A percentile compares a stretch with the other conserved stretches of the same genome.
These are phyloP conservation scores for Cardamine resedifolia DNA, from an alignment of 345 rosid genomes.

Conservation along the genomic window DNA sequence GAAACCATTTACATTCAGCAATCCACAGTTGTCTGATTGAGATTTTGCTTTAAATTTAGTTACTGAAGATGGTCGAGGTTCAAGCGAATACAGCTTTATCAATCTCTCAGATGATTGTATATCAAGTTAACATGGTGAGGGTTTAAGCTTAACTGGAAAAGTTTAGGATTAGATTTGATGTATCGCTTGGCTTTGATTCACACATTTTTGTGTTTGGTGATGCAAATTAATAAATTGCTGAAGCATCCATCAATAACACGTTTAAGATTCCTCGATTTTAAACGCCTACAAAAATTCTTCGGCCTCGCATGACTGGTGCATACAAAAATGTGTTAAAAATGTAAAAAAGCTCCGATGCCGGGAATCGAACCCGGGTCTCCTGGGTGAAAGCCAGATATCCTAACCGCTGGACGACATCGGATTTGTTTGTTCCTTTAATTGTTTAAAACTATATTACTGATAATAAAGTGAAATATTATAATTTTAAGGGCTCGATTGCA, in stretches of 20 bases:
- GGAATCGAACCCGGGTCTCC: constrained; percentile 98
- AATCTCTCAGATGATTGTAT: background rate
- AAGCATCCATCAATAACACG: background rate
- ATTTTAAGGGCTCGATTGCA: background rate
- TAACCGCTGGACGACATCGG: constrained; percentile 98
- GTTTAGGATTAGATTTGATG: background rate
- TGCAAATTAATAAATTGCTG: background rate
- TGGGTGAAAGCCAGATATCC: constrained; percentile 99
- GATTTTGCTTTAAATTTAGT: constrained; percentile 2
- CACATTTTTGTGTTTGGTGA: background rate
- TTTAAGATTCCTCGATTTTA: background rate
- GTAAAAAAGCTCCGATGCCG: constrained; percentile 66
- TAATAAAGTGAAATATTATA: background rate
- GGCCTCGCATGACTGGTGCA: background rate
- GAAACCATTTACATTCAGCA: constrained; percentile 20
- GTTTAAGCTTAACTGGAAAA: background rate
- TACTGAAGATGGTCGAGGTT: constrained; percentile 9
- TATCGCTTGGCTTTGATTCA: background rate
- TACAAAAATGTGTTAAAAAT: background rate
- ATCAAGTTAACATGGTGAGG: background rate
- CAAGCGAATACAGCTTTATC: no score
- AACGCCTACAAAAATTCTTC: background rate
- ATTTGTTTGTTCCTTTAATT: background rate
- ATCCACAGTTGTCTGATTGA: background rate
- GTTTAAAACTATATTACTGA: no score